Conservation (phyloP, 306 rosid genomes). For the Citrullus colocynthis region DNA sequence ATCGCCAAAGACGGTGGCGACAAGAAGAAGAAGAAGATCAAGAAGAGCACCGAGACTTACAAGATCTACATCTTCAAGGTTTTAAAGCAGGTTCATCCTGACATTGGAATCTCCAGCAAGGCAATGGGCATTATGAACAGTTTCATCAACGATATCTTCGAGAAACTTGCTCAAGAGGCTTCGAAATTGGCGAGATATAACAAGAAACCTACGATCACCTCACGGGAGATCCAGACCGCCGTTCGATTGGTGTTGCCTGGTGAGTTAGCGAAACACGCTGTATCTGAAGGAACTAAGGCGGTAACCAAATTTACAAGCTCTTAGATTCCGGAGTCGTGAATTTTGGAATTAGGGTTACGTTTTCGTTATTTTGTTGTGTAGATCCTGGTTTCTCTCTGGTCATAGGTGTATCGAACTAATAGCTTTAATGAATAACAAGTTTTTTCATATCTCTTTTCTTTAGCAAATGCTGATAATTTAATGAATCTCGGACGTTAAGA, state of each 20-base stretch:
- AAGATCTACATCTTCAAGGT: constrained; percentile 85
- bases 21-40: constrained; percentile 59
- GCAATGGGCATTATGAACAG: constrained; percentile 86
- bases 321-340: background rate
- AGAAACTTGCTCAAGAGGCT: constrained; percentile 66
- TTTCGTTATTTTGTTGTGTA: background rate
- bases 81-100: constrained; percentile 60
- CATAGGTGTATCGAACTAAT: background rate
- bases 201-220: constrained; percentile 66
- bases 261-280: constrained; percentile 70
- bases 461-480: background rate
- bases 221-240: constrained; percentile 65
- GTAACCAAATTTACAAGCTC: constrained; percentile 71
- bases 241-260: constrained; percentile 65
- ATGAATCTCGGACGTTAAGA: too few relatives aligned
- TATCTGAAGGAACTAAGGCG: constrained; percentile 72
- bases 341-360: background rate
- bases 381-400: background rate
- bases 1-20: constrained; percentile 47
- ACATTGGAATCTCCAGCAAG: constrained; percentile 69
- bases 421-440: background rate
- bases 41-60: constrained; percentile 60
- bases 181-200: constrained; percentile 55
- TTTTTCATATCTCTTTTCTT: background rate
- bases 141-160: constrained; percentile 65